These are phyloP conservation scores for Canna indica DNA, from an alignment of 176 grass and related monocot species.

Conservation along the genomic window DNA sequence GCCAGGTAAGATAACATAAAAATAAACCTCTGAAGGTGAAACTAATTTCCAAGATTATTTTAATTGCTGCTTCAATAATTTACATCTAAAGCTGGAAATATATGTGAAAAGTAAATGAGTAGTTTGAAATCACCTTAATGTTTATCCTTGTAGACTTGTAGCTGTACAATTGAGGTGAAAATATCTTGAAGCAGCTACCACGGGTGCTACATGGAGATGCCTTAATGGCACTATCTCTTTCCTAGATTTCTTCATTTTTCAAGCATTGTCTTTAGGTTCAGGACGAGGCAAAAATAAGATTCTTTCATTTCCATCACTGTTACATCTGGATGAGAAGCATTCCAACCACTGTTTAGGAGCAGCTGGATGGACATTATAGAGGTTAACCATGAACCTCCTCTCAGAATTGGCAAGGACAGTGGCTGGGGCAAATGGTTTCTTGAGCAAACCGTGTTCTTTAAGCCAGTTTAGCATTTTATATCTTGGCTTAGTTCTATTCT, in stretches of 20 bases:
- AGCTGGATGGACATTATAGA: conserved; percentile 61
- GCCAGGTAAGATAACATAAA: no score
- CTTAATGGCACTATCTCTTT: neutral
- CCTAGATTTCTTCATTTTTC: neutral
- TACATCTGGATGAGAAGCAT: conserved; percentile 52
- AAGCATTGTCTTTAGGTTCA: conserved; percentile 11
- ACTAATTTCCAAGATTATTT: neutral
- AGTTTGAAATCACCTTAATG: neutral
- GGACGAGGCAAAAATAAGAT: conserved; percentile 30
- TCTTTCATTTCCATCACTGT: conserved; percentile 40
- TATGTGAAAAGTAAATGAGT: neutral
- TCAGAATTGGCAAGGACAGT: conserved; percentile 74
- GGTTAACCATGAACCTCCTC: conserved; percentile 59
- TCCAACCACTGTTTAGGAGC: conserved; percentile 90
- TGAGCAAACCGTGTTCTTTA: conserved; percentile 44
- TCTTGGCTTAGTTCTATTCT: conserved; percentile 74
- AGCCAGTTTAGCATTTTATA: conserved; percentile 80
- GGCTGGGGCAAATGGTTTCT: conserved; percentile 42
- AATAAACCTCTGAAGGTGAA: neutral
- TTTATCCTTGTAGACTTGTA: neutral
- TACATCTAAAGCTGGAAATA: neutral
- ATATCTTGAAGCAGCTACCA: neutral
- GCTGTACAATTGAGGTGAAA: neutral
- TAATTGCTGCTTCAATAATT: neutral
- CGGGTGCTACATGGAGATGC: neutral